These are phyloP conservation scores for Avena atlantica DNA, from an alignment of 176 grass and related monocot species.

Conservation along the genomic window DNA sequence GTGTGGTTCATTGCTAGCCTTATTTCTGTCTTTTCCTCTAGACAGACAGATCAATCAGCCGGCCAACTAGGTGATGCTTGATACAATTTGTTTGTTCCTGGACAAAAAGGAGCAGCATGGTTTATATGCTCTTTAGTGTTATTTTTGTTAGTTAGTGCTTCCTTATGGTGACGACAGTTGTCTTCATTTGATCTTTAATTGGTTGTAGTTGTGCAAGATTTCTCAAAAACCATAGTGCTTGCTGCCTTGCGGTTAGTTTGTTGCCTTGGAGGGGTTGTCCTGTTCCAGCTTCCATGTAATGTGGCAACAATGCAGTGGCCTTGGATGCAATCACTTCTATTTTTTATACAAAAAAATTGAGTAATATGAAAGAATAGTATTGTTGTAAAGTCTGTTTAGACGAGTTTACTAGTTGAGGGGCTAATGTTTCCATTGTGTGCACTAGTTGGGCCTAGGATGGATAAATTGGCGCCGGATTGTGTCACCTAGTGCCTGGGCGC, in stretches of 20 bases:
- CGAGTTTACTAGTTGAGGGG: not conserved
- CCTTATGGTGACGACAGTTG: not conserved
- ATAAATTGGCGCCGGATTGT: not conserved
- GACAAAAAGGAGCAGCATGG: not conserved
- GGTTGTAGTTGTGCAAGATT: conserved; percentile 25
- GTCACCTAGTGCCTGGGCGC: not conserved
- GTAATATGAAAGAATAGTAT: not conserved
- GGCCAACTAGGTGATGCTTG: not conserved
- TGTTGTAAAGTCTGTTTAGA: not conserved
- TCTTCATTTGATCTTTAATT: conserved; percentile 24
- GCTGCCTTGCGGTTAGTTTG: not conserved
- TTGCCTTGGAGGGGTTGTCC: not conserved
- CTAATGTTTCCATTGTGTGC: not conserved
- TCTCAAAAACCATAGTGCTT: not conserved
- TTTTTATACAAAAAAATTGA: not conserved
- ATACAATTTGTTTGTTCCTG: conserved; percentile 2
- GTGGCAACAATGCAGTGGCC: not conserved
- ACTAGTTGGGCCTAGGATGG: not conserved
- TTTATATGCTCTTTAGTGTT: not conserved
- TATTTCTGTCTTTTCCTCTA: not conserved
- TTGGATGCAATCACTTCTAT: conserved; percentile 22
- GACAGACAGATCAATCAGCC: not conserved
- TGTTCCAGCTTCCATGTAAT: not conserved
- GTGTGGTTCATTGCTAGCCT: not conserved
- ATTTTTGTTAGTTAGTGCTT: conserved; percentile 21